Evolutionary conservation across 371 early-diverging fungal genomes (phyloP), one percentile per base, ranked within the genome.

Genomic region (Paramicrosporidium saccamoebae): DNA sequence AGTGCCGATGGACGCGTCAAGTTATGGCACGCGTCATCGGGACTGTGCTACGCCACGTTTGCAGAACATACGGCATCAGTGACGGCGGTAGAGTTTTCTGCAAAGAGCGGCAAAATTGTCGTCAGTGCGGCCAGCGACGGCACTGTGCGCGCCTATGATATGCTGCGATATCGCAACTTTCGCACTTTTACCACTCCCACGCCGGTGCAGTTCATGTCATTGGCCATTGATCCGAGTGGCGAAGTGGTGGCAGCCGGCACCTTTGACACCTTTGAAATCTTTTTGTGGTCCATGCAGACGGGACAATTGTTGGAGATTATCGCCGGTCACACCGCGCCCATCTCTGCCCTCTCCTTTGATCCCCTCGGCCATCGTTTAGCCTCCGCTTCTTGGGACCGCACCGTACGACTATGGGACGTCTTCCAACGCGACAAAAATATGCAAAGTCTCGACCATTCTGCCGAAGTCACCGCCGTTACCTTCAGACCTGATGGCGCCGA

Each of bases 1-100:
- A 90, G 82, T 6, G 88, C 79, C 39, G 90, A 90, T 42, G 78
- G 79, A 24, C 79, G 82, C 41, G 60, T 94, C 29, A 90, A 90
- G 41, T 61, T 90, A 10, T 94, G 95, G 95, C 77, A 74, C 38
- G 64, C 84, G 0, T 45, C 59, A 10, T 63, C 78, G 1, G 95
- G 95, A 1, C 86, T 77, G 42, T 88, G 90, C 37, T 90, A 71
- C 44, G 79, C 90, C 10, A 94, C 95, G 0, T 90, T 94, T 31
- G 48, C 72, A 8, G 82, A 90, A 5, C 95, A 94, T 41, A 49
- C 59, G 0, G 63, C 68, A 15, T 51, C 64, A 2, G 63, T 90
- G 7, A 55, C 55, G 2, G 66, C 72, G 0, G 62, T 79, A 12
- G 72, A 73, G 27, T 88, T 86, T 45, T 63, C 88, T 13, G 71